Evolutionary conservation across 805 yeast genomes (phyloP).

Genomic region (Pichia gijzeniarum): DNA sequence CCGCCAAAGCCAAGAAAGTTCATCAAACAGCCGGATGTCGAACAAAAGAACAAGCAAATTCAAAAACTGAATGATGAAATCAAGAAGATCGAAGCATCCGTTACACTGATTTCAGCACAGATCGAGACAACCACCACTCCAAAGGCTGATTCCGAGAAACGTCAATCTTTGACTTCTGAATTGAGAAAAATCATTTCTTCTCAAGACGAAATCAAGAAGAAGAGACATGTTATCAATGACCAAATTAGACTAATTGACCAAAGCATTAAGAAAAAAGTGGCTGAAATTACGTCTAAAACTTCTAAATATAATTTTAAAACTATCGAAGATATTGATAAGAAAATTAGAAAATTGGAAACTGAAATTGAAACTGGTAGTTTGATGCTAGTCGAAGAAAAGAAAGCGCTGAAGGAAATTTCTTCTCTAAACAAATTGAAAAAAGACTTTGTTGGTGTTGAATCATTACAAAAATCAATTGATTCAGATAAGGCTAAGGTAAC

Average conservation of each 20-base stretch:
- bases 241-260: conserved; percentile 69
- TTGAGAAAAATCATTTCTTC: conserved; percentile 40
- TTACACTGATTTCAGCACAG: conserved; percentile 47
- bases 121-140: conserved; percentile 48
- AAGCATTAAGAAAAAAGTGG: conserved; percentile 64
- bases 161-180: conserved; percentile 40
- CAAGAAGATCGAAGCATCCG: conserved; percentile 51
- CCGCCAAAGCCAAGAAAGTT: conserved; percentile 37
- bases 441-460: conserved; percentile 66
- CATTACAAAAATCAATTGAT: conserved; percentile 73
- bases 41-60: conserved; percentile 53
- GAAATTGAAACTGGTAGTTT: conserved; percentile 72
- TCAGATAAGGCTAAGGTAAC: conserved; percentile 68
- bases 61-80: conserved; percentile 52
- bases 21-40: conserved; percentile 71
- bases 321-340: conserved; percentile 61
- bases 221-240: conserved; percentile 37
- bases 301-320: conserved; percentile 65
- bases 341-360: conserved; percentile 60
- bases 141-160: conserved; percentile 44
- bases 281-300: conserved; percentile 65
- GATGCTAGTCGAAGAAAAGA: conserved; percentile 87
- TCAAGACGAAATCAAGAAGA: conserved; percentile 29
- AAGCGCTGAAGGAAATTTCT: conserved; percentile 77
- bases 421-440: conserved; percentile 73